Evolutionary conservation across 1,139 yeast species (phyloP).

Genomic region (Candida tetrigidarum): DNA sequence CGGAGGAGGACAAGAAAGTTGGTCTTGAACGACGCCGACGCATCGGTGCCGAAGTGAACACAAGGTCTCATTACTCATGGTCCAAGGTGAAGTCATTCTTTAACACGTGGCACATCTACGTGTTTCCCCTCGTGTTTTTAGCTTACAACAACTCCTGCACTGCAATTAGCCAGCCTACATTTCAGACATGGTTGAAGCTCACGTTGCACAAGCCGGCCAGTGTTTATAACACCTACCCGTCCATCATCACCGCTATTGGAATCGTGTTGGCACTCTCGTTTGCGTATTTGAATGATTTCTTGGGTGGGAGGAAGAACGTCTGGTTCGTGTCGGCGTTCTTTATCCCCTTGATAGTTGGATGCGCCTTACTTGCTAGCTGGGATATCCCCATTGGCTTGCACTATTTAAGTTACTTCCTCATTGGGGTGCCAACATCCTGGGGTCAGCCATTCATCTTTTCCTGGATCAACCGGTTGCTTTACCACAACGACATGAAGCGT

Average conservation of each 20-base stretch:
- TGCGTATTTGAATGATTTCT: conserved; percentile 47
- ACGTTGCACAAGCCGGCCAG: conserved; percentile 41
- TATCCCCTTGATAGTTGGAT: conserved; percentile 41
- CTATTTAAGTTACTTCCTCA: conserved; percentile 50
- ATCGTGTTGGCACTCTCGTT: conserved; percentile 43
- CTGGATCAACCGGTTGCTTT: conserved; percentile 55
- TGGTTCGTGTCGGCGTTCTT: conserved; percentile 41
- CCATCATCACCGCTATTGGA: conserved; percentile 48
- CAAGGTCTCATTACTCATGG: conserved; percentile 47
- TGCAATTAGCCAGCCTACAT: conserved; percentile 50
- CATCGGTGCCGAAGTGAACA: conserved; percentile 49
- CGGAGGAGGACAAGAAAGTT: conserved; percentile 35
- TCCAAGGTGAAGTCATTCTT: conserved; percentile 43
- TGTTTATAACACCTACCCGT: conserved; percentile 53
- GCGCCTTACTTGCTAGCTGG: conserved; percentile 49
- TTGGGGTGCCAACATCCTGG: conserved; percentile 51
- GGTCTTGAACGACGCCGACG: conserved; percentile 47
- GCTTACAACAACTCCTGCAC: conserved; percentile 53
- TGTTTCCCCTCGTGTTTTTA: conserved; percentile 53
- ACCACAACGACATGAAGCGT: conserved; percentile 51
- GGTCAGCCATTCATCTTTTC: conserved; percentile 53
- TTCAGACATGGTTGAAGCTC: conserved; percentile 56
- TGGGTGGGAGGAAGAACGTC: conserved; percentile 46
- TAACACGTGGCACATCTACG: conserved; percentile 52
- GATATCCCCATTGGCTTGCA: conserved; percentile 50